Conservation (phyloP, 192 early-diverging fungal species). For the Rhizoclosmatium sp. region DNA sequence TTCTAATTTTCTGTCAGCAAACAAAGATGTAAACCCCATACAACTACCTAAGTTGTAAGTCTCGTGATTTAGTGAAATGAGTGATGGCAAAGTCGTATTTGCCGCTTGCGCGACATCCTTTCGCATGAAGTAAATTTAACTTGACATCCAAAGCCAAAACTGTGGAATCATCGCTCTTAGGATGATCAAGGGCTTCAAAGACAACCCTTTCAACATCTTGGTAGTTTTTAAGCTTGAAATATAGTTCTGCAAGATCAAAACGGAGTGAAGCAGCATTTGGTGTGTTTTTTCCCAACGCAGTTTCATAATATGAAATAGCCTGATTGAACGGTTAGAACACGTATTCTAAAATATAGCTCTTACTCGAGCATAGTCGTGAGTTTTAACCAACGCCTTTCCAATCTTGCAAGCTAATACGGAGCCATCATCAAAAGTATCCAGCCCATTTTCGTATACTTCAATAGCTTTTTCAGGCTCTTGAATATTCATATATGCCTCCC, state of each 20-base stretch:
- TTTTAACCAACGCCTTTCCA: constrained; percentile 56
- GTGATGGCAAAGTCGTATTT: constrained; percentile 41
- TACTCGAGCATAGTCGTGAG: constrained; percentile 57
- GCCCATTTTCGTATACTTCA: constrained; percentile 58
- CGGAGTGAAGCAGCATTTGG: constrained; percentile 38
- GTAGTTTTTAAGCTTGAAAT: constrained; percentile 49
- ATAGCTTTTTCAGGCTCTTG: constrained; percentile 66
- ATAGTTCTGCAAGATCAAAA: constrained; percentile 55
- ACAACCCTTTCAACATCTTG: constrained; percentile 53
- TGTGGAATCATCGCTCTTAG: constrained; percentile 42
- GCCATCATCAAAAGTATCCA: constrained; percentile 50
- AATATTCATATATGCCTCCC: constrained; percentile 65
- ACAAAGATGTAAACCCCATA: constrained; percentile 10
- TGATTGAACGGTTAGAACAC: constrained; percentile 10
- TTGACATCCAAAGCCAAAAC: constrained; percentile 45
- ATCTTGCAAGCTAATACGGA: constrained; percentile 53
- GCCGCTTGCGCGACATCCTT: constrained; percentile 20
- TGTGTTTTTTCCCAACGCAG: constrained; percentile 44
- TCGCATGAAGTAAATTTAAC: constrained; percentile 45
- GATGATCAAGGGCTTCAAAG: constrained; percentile 45
- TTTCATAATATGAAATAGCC: constrained; percentile 58
- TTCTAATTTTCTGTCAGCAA: constrained; percentile 17
- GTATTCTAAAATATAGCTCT: neutral
- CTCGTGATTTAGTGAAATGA: constrained; percentile 44
- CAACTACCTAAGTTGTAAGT: constrained; percentile 47